Evolutionary conservation across 1,139 yeast genomes (phyloP), one percentile per base, ranked within the genome.

Genomic region (Suhomyces terraborum): DNA sequence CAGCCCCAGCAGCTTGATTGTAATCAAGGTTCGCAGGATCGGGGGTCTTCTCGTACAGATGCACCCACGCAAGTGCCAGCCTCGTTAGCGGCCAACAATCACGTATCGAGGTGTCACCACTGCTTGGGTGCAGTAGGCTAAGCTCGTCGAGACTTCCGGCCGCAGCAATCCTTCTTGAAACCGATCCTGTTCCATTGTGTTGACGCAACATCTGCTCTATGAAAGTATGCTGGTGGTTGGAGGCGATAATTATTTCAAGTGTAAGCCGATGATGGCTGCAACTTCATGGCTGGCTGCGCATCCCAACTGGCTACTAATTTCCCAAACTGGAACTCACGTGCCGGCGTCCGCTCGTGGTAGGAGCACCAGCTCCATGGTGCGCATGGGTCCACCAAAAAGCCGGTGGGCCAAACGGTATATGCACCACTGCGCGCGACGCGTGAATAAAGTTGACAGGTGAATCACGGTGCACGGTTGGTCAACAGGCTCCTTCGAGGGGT

Each of bases 151-250:
- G 10, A 13, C n/a, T 8, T 4, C 12, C 21, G 21, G 21, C 12
- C 10, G n/a, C 17, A n/a, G 27, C 40, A 37, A 37, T 32, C 40
- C 40, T 26, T 31, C 35, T n/a, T 26, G 19, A 37, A 32, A 37
- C 32, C 21, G 36, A 32, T 31, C 36, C 21, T 14, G 28, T 22
- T n/a, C 21, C 7, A 20, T 30, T 30, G 32, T 18, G 4, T 13
- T 6, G 24, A 24, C 9, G 14, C 28, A 17, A n/a, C n/a, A n/a
- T n/a, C n/a, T n/a, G n/a, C n/a, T n/a, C n/a, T n/a, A n/a, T n/a
- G n/a, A n/a, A n/a, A n/a, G n/a, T n/a, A n/a, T n/a, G n/a, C n/a
- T n/a, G n/a, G n/a, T n/a, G n/a, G n/a, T n/a, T 12, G 16, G 26
- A 19, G 16, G 16, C 8, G 23, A 19, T 13, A 12, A 26, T 10